Percentiles rank a stretch among this genome's conserved stretches.
Conservation (phyloP, 805 yeast species). For the Yarrowia yakushimensis region DNA sequence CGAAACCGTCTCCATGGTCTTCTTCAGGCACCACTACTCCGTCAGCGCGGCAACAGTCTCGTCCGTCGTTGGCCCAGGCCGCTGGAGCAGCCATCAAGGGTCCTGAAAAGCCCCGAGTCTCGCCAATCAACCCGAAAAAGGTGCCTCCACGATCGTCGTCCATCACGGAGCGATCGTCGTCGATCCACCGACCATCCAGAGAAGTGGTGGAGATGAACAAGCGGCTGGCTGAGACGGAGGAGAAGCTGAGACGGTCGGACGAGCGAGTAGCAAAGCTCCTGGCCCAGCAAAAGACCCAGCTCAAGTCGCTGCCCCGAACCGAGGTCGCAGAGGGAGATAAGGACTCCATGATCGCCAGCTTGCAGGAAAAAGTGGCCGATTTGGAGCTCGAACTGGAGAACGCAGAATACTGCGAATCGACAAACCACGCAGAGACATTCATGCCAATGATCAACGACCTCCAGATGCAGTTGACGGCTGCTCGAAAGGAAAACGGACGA, state of each 20-base stretch:
- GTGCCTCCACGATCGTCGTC: slow-evolving; percentile 11
- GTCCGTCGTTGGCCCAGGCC: not conserved
- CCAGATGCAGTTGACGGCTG: slow-evolving; percentile 13
- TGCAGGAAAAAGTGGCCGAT: slow-evolving; percentile 21
- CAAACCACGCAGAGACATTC: slow-evolving; percentile 16
- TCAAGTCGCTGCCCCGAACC: not conserved
- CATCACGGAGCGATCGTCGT: not conserved
- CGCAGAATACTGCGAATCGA: slow-evolving; percentile 1
- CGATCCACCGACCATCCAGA: not conserved
- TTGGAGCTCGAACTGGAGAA: slow-evolving; percentile 24
- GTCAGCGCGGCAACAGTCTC: not conserved
- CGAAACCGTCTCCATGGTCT: not conserved
- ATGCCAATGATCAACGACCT: slow-evolving; percentile 18
- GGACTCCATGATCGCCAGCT: slow-evolving; percentile 1
- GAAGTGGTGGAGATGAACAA: not conserved
- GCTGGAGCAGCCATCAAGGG: not conserved
- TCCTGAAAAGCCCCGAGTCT: not conserved
- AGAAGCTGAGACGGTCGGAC: not conserved
- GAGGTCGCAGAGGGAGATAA: slow-evolving; percentile 1
- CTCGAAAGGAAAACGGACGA: slow-evolving; percentile 9
- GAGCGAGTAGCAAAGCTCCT: not conserved
- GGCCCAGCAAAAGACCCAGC: slow-evolving; percentile 20
- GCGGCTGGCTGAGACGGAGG: not conserved
- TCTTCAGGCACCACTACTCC: not conserved
- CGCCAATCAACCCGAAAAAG: not conserved